phyloP scores from a whole-genome alignment of 1,284 basidiomycete species.

The Austroboletus novae-zelandiae region DNA sequence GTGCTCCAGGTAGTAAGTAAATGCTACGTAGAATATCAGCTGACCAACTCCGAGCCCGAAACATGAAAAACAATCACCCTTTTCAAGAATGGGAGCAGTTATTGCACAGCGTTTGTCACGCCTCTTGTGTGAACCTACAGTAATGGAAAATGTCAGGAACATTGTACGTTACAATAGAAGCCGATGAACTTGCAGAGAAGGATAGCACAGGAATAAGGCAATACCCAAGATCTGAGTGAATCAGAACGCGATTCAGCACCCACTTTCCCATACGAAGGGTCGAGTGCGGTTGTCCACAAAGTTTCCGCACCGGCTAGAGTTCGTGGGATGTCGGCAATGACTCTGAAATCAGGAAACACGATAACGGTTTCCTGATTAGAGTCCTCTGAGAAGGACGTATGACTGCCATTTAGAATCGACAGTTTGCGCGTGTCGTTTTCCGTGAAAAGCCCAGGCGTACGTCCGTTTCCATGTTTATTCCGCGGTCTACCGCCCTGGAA shows the following conservation, averaged over 20 bases:
- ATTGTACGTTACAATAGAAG: not conserved
- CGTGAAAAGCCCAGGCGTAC: slow-evolving; percentile 53
- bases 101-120: slow-evolving; percentile 89
- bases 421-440: slow-evolving; percentile 54
- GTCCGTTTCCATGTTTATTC: slow-evolving; percentile 15
- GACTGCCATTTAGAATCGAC: slow-evolving; percentile 81
- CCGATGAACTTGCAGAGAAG: slow-evolving; percentile 66
- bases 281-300: slow-evolving; percentile 64
- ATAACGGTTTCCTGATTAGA: slow-evolving; percentile 70
- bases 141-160: slow-evolving; percentile 5
- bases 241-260: slow-evolving; percentile 43
- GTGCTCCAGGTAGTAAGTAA: slow-evolving; percentile 56
- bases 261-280: slow-evolving; percentile 49
- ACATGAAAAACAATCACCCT: slow-evolving; percentile 38
- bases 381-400: slow-evolving; percentile 60
- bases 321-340: slow-evolving; percentile 68
- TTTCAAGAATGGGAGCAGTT: slow-evolving; percentile 79
- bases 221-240: slow-evolving; percentile 63
- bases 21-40: slow-evolving; percentile 42
- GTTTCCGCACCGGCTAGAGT: slow-evolving; percentile 63
- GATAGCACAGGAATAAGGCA: slow-evolving; percentile 74
- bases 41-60: not conserved
- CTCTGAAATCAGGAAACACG: slow-evolving; percentile 88
- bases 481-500: slow-evolving; percentile 22
- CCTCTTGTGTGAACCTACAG: slow-evolving; percentile 83